Evolutionary conservation across 192 early-diverging fungal species (phyloP), one percentile per base, ranked within the genome.

Genomic region (Gryganskiella cystojenkinii): DNA sequence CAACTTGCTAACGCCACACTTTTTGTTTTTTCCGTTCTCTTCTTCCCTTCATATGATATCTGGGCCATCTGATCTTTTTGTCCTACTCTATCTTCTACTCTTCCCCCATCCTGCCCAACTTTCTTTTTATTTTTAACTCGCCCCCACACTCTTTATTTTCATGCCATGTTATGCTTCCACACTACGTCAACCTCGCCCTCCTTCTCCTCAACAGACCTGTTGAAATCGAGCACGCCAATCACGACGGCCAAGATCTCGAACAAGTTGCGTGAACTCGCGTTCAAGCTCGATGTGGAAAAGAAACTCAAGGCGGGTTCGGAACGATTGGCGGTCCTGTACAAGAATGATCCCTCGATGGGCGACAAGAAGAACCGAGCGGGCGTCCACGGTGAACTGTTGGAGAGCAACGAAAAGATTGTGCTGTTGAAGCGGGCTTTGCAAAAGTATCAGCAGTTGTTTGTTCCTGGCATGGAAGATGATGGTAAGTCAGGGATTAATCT

Each of bases 261-360:
- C 72, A 96, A 95, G 80, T 84, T 98, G 22, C 88, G 90, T 37
- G 95, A 97, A 80, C 86, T 97, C 33, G 90, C 90, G 37, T 92
- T 89, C 71, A 98, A 98, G 82, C 89, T 99, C 17, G 93, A 96
- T 56, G 91, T 99, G 22, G 98, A 99, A 84, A 90, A 87, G 69
- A 96, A 96, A 81, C 90, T 99, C n/a, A 86, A 91, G 66, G 92
- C 88, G 31, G 95, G 94, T 31, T 92, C 91, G 13, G 88, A 95
- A 68, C 83, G 88, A 47, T 89, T 97, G 67, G 87, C 84, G 40
- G 82, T 83, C 7, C 51, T 67, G 6, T 80, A 84, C 34, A 84
- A 84, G 64, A 74, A 80, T 49, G 81, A 88, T 49, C 84, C 85
- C 19, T 78, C 83, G 17, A 64, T 74, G 54, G 81, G 80, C 11